Conservation (phyloP, 331 rosid species). For the Malus hybrid region DNA sequence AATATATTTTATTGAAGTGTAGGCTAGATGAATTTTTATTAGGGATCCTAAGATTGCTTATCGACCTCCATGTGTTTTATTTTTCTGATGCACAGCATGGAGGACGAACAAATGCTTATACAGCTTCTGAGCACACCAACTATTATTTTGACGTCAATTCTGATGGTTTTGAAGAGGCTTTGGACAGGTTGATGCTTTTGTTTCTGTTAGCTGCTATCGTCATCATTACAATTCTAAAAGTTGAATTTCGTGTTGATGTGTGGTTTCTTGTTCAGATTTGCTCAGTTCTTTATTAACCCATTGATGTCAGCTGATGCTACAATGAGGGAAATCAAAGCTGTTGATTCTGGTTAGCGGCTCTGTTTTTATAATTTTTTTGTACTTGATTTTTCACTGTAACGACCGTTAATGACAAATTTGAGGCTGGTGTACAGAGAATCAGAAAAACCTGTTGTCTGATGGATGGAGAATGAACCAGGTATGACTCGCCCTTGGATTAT, state of each 20-base stretch:
- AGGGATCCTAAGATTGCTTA: neutral
- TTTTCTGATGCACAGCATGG: slow-evolving; percentile 60
- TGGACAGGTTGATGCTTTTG: slow-evolving; percentile 64
- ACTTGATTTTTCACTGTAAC: neutral
- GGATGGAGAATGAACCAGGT: slow-evolving; percentile 95
- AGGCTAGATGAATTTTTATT: neutral
- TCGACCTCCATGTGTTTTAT: slow-evolving; percentile 7
- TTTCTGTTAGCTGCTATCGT: slow-evolving; percentile 4
- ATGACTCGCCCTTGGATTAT: slow-evolving; percentile 12
- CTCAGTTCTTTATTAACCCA: slow-evolving; percentile 91
- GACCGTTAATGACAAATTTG: neutral
- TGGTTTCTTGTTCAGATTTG: slow-evolving; percentile 54
- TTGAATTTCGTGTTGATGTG: slow-evolving; percentile 8
- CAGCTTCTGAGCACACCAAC: slow-evolving; percentile 74
- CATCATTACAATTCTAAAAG: neutral
- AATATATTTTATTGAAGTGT: neutral
- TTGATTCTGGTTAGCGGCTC: slow-evolving; percentile 80
- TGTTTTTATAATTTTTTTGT: neutral
- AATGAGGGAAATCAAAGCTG: slow-evolving; percentile 96
- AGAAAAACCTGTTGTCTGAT: slow-evolving; percentile 86
- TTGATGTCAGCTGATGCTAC: slow-evolving; percentile 98
- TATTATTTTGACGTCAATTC: slow-evolving; percentile 68
- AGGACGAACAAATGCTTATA: slow-evolving; percentile 82
- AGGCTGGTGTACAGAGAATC: slow-evolving; percentile 55
- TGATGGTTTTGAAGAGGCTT: slow-evolving; percentile 87